Evolutionary conservation across 148 eudicot species (phyloP), one percentile per base, ranked within the genome.

Genomic region (Mesembryanthemum crystallinum): DNA sequence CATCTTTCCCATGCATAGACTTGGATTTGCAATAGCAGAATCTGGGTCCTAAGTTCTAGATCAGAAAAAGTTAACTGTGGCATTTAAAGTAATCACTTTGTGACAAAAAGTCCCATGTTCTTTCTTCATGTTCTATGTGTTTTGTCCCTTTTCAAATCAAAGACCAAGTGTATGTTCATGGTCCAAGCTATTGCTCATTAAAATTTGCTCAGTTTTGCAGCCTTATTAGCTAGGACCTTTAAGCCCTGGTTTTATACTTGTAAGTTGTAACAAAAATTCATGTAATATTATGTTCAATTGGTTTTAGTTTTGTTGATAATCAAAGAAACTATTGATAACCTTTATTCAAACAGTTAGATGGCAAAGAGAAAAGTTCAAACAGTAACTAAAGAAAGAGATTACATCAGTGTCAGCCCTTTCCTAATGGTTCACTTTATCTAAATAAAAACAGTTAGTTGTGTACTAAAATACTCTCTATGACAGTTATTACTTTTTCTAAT

Each of bases 71-170:
- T 60, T 43, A 24, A 58, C 14, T 69, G n/a, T 30, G 67, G 4
- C 33, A 15, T 57, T 67, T 57, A 68, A 39, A 67, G 20, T 28
- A 57, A n/a, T 47, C 18, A 23, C 55, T 6, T 29, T 72, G 43
- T 64, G 55, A 49, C 7, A 60, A 13, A 13, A 39, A 33, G 21
- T 20, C 27, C 72, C 80, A 65, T 72, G 73, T 73, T 79, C 82
- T 43, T 67, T 72, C 43, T n/a, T 54, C 76, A 55, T 25, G 67
- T 78, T 79, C 58, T 45, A 42, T 73, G 23, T 55, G 14, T 27
- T 20, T 59, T 79, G 82, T 79, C 77, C 24, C 20, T 64, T 42
- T 54, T 30, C 37, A 39, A 47, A 58, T n/a, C 13, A 23, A 27
- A 55, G 49, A 43, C 12, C 32, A 5, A 1, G n/a, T 57, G 57